Evolutionary conservation across 768 basidiomycete genomes (phyloP).

Genomic region (Tulasnella sp.): DNA sequence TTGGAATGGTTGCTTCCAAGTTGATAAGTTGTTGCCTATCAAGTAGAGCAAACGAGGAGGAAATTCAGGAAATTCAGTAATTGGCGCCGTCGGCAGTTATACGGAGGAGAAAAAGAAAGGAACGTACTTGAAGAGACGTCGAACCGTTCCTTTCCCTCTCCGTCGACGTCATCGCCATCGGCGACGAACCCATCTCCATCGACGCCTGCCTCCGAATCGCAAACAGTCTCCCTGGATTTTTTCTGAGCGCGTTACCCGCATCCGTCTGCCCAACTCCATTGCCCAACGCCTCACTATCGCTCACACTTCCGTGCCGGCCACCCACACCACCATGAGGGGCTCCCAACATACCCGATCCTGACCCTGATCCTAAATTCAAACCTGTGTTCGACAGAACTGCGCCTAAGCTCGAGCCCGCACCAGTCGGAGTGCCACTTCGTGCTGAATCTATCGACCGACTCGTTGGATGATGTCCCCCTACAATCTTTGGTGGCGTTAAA

Average conservation of each 20-base stretch:
- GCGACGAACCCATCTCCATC: slow-evolving; percentile 2
- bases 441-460: slow-evolving; percentile 12
- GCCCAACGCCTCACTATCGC: slow-evolving; percentile 10
- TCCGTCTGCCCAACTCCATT: background rate
- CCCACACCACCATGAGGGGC: background rate
- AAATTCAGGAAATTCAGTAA: too few species aligned
- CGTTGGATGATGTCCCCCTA: slow-evolving; percentile 5
- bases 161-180: background rate
- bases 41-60: background rate
- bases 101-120: too few species aligned
- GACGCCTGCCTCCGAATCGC: slow-evolving; percentile 4
- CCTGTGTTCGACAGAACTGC: too few species aligned
- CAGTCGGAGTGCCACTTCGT: background rate
- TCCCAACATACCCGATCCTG: background rate
- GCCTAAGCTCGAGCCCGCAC: background rate
- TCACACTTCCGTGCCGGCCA: slow-evolving; percentile 1
- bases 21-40: background rate
- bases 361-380: background rate
- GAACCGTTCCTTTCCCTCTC: too few species aligned
- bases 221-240: background rate
- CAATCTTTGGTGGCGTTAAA: slow-evolving; percentile 10
- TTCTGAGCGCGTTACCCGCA: background rate
- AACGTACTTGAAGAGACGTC: too few species aligned
- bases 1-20: background rate
- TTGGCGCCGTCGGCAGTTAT: too few species aligned